phyloP scores from a whole-genome alignment of 2,329 filamentous ascomycete species.

The Lasiodiplodia sp. region DNA sequence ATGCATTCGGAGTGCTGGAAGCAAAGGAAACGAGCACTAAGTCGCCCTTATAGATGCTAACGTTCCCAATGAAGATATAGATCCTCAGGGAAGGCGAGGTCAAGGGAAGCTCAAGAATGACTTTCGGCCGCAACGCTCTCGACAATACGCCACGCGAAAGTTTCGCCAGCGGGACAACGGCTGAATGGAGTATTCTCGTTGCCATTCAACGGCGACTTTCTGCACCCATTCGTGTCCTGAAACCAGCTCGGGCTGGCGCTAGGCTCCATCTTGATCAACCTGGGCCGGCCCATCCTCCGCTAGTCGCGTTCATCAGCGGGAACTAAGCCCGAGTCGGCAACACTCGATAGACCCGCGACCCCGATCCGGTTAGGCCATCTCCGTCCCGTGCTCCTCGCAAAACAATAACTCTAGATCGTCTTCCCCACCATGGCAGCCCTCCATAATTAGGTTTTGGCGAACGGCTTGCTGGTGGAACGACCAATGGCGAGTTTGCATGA shows the following conservation, averaged over 20 bases:
- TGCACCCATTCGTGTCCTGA: neutral
- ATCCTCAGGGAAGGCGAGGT: neutral
- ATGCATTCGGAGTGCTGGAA: too few species aligned
- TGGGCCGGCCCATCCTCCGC: neutral
- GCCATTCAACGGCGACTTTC: neutral
- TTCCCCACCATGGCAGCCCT: neutral
- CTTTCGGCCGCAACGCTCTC: too few species aligned
- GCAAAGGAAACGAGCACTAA: neutral
- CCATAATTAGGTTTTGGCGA: neutral
- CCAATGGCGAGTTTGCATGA: neutral
- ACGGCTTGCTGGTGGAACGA: neutral
- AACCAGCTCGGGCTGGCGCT: slow-evolving; percentile 5
- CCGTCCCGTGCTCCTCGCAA: neutral
- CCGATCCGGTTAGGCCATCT: neutral
- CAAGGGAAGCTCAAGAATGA: neutral
- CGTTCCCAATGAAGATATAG: neutral
- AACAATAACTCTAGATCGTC: neutral
- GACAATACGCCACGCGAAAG: neutral
- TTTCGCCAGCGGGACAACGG: neutral
- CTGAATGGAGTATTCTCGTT: neutral
- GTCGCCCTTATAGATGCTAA: neutral
- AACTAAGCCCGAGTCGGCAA: neutral
- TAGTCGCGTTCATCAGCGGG: neutral
- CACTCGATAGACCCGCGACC: neutral
- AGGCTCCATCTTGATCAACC: neutral